A percentile compares a stretch with the other conserved stretches of the same genome.
phyloP scores from a whole-genome alignment of 495 filamentous ascomycete genomes.

The Penicillium parvum region DNA sequence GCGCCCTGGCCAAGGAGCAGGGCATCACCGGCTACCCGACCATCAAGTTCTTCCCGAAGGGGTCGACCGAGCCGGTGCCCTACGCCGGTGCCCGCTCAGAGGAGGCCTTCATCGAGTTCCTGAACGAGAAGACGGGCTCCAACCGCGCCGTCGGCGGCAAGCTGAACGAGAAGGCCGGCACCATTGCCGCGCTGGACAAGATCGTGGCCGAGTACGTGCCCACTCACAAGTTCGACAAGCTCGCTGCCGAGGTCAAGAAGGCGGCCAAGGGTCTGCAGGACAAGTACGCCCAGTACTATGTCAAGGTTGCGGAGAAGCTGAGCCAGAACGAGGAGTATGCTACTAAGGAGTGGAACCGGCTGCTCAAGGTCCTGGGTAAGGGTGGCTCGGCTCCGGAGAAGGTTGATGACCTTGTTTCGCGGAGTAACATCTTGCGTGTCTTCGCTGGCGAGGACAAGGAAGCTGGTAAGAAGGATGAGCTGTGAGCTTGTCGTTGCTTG shows the following conservation, averaged over 20 bases:
- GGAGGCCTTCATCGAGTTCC: slow-evolving; percentile 68
- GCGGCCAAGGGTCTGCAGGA: slow-evolving; percentile 62
- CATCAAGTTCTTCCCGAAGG: slow-evolving; percentile 96
- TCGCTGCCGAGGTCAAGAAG: slow-evolving; percentile 64
- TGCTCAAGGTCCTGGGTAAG: slow-evolving; percentile 78
- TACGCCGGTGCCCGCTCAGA: slow-evolving; percentile 80
- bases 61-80: slow-evolving; percentile 63
- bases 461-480: slow-evolving; percentile 55
- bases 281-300: slow-evolving; percentile 90
- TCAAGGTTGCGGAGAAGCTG: slow-evolving; percentile 84
- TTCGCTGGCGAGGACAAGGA: slow-evolving; percentile 53
- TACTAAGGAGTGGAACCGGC: slow-evolving; percentile 76
- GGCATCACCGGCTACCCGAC: slow-evolving; percentile 86
- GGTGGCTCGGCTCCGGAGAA: slow-evolving; percentile 81
- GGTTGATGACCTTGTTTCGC: slow-evolving; percentile 78
- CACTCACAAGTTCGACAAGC: slow-evolving; percentile 48
- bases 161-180: slow-evolving; percentile 75
- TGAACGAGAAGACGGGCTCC: slow-evolving; percentile 88
- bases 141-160: slow-evolving; percentile 80
- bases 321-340: slow-evolving; percentile 70
- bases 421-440: slow-evolving; percentile 81
- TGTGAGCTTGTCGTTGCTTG: slow-evolving; percentile 44
- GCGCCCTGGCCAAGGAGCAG: slow-evolving; percentile 69
- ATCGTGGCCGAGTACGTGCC: slow-evolving; percentile 64
- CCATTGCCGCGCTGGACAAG: slow-evolving; percentile 68